A percentile compares a stretch with the other conserved stretches of the same genome.
These are phyloP conservation scores for Oemleria cerasiformis DNA, from an alignment of 306 rosid genomes.

Conservation along the genomic window DNA sequence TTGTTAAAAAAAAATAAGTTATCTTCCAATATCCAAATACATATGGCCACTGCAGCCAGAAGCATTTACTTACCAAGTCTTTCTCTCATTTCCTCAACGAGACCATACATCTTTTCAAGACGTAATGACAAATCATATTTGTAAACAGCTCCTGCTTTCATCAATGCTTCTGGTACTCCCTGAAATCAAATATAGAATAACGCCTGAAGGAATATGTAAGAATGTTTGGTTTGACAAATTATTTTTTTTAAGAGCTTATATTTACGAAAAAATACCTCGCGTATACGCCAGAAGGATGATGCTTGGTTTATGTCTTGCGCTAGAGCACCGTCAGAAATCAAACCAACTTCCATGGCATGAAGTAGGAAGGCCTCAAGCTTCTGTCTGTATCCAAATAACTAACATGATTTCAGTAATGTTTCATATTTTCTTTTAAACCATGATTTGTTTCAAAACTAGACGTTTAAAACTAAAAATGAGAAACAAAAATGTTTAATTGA, in stretches of 20 bases:
- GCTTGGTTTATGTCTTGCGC: constrained; percentile 97
- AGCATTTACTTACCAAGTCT: constrained; percentile 57
- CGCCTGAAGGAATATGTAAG: not conserved
- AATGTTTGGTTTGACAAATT: too few species aligned
- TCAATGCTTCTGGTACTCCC: constrained; percentile 88
- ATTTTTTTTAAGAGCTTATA: too few species aligned
- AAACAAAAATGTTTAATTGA: not conserved
- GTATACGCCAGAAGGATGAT: constrained; percentile 82
- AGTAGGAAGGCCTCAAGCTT: constrained; percentile 95
- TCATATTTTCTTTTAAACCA: not conserved
- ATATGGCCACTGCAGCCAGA: constrained; percentile 1
- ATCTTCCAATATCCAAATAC: not conserved
- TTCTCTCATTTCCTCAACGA: constrained; percentile 77
- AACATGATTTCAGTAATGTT: too few species aligned
- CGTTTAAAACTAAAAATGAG: not conserved
- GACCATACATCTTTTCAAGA: constrained; percentile 63
- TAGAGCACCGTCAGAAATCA: constrained; percentile 82
- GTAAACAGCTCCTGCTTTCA: constrained; percentile 83
- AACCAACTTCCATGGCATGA: constrained; percentile 76
- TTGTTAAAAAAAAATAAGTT: not conserved
- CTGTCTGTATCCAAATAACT: constrained; percentile 55
- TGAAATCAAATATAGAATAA: constrained; percentile 25
- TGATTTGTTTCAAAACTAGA: not conserved
- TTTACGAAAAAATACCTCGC: constrained; percentile 60
- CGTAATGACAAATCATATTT: constrained; percentile 89